Conservation (phyloP, 1,139 yeast species). For the Taphrina populina region DNA sequence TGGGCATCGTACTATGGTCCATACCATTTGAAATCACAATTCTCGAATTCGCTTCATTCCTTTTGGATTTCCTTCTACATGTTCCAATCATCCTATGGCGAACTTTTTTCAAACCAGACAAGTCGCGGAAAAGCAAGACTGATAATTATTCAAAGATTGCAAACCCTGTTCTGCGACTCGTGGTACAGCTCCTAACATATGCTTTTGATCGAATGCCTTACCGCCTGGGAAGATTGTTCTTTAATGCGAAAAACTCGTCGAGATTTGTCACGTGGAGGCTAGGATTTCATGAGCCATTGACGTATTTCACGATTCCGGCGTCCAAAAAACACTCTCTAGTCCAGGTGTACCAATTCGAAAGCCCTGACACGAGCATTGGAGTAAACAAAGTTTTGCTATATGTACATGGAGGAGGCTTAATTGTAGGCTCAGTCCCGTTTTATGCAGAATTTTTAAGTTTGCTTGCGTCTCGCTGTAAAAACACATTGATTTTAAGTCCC, state of each 20-base stretch:
- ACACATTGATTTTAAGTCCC: constrained; percentile 4
- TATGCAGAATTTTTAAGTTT: constrained; percentile 1
- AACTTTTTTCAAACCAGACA: not conserved
- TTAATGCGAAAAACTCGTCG: not conserved
- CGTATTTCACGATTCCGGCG: not conserved
- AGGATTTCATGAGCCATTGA: not conserved
- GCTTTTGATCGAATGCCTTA: constrained; percentile 3
- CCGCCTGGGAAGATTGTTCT: constrained; percentile 3
- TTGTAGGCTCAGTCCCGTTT: constrained; percentile 7
- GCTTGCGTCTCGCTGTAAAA: not conserved
- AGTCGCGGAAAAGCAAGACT: not conserved
- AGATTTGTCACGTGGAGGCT: constrained; percentile 5
- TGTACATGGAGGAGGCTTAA: constrained; percentile 10
- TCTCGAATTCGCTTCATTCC: not conserved
- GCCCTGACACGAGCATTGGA: not conserved
- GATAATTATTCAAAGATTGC: not conserved
- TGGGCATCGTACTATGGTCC: constrained; percentile 9
- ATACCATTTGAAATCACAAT: not conserved
- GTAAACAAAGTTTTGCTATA: constrained; percentile 1
- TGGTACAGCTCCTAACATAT: constrained; percentile 2
- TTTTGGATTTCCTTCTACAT: not conserved
- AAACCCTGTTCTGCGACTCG: constrained; percentile 3
- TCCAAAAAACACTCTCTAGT: not conserved
- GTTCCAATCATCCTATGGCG: not conserved
- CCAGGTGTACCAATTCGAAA: not conserved